These are phyloP conservation scores for Corinectria fuckeliana DNA, from an alignment of 2,329 filamentous ascomycete species.

Conservation along the genomic window DNA sequence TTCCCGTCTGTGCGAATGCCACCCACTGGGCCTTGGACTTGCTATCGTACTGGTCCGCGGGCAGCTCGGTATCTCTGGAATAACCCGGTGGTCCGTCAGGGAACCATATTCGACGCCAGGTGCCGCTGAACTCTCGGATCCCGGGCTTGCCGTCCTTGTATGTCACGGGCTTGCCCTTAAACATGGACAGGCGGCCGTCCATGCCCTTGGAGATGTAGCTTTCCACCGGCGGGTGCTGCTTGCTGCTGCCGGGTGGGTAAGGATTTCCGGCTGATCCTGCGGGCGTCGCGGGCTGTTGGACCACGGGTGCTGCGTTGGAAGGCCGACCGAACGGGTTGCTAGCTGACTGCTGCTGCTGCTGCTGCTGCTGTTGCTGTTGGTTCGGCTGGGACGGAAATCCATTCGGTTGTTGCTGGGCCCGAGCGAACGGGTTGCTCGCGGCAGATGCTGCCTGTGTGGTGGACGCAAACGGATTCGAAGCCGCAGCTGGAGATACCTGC, in stretches of 20 bases:
- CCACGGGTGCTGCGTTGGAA: conserved; percentile 21
- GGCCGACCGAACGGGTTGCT: conserved; percentile 38
- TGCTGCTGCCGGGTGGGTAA: conserved; percentile 53
- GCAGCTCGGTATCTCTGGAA: conserved; percentile 68
- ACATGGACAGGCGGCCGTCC: conserved; percentile 58
- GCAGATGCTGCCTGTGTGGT: conserved; percentile 21
- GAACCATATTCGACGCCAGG: conserved; percentile 73
- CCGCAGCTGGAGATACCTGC: conserved; percentile 23
- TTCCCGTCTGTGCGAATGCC: conserved; percentile 67
- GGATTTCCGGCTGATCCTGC: conserved; percentile 41
- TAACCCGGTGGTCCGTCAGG: conserved; percentile 71
- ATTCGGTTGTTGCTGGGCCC: conserved; percentile 32
- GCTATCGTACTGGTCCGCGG: conserved; percentile 62
- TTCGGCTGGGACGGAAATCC: conserved; percentile 33
- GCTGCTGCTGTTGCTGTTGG: conserved; percentile 26
- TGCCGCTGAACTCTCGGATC: conserved; percentile 58
- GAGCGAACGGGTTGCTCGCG: conserved; percentile 39
- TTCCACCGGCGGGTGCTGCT: conserved; percentile 51
- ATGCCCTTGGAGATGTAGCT: conserved; percentile 52
- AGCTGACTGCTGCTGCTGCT: conserved; percentile 16
- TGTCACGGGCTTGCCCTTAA: conserved; percentile 68
- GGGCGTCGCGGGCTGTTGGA: conserved; percentile 18
- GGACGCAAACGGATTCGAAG: conserved; percentile 40
- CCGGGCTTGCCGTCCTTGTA: conserved; percentile 62
- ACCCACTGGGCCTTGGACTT: conserved; percentile 68